Percentiles rank a stretch among this genome's conserved stretches.
phyloP scores from a whole-genome alignment of 148 eudicot species.

The Amaranthus cruentus region DNA sequence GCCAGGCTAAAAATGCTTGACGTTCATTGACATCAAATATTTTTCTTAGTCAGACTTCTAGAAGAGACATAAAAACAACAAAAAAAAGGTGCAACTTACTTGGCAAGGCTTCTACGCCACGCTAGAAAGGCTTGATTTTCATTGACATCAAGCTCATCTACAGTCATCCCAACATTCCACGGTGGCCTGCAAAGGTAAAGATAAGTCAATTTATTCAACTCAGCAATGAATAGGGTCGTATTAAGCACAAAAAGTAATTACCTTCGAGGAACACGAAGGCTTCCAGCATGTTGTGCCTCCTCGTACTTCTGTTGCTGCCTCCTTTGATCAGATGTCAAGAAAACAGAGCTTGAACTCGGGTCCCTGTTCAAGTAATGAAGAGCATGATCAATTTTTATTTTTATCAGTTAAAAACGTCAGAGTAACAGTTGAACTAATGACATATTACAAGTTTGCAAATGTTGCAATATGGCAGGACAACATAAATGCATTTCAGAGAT shows the following conservation, averaged over 20 bases:
- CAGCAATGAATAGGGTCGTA: background rate
- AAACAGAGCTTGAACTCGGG: slow-evolving; percentile 47
- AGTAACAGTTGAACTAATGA: background rate
- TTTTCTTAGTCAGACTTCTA: background rate
- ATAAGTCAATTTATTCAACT: slow-evolving; percentile 4
- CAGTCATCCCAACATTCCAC: slow-evolving; percentile 78
- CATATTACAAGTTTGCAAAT: background rate
- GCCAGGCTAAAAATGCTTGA: too few species aligned
- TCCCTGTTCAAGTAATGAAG: slow-evolving; percentile 45
- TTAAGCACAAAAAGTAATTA: slow-evolving; percentile 17
- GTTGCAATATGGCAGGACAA: background rate
- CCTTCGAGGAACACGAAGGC: slow-evolving; percentile 97
- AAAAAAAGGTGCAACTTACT: slow-evolving; percentile 33
- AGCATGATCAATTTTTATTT: background rate
- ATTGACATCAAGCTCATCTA: slow-evolving; percentile 82
- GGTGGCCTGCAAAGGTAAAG: slow-evolving; percentile 55
- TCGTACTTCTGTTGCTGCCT: slow-evolving; percentile 68
- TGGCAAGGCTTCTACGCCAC: slow-evolving; percentile 93
- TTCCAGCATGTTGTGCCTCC: slow-evolving; percentile 80
- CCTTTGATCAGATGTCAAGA: slow-evolving; percentile 56
- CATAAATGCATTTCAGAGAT: background rate
- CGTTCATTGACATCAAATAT: background rate
- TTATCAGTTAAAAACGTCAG: background rate
- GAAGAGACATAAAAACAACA: background rate
- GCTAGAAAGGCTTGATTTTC: slow-evolving; percentile 73